Conservation (phyloP, 116 monocot species). For the Iris pallida region DNA sequence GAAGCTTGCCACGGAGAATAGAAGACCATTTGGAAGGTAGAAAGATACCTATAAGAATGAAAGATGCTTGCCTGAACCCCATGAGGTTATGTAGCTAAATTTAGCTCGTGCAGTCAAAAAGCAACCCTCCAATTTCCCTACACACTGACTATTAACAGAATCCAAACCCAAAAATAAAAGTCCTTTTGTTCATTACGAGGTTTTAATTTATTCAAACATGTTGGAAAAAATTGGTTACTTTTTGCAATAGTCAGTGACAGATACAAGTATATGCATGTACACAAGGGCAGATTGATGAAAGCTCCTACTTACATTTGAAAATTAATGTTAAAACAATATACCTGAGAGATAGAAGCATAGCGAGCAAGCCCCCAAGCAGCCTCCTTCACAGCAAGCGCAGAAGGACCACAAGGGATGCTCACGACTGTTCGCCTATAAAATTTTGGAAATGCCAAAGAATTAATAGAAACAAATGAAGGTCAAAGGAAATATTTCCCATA, state of each 20-base stretch:
- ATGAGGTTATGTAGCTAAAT: not conserved
- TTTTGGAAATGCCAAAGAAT: not conserved
- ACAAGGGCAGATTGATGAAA: not conserved
- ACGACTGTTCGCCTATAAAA: constrained; percentile 83
- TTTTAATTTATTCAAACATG: too few species aligned
- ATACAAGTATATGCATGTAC: too few species aligned
- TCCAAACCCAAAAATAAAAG: too few species aligned
- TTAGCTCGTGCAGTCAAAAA: not conserved
- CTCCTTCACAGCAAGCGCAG: constrained; percentile 90
- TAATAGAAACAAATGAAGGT: not conserved
- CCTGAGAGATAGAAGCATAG: constrained; percentile 95
- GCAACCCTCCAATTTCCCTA: not conserved
- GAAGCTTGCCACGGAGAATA: not conserved
- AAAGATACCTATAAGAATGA: too few species aligned
- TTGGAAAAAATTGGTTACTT: too few species aligned
- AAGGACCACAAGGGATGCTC: constrained; percentile 92
- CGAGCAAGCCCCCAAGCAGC: constrained; percentile 99
- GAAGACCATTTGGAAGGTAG: not conserved
- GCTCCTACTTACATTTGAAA: not conserved
- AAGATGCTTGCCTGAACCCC: too few species aligned
- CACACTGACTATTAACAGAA: too few species aligned
- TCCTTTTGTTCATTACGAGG: too few species aligned
- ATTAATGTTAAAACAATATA: constrained; percentile 13
- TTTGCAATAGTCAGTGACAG: too few species aligned
- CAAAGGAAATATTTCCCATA: not conserved